Base-by-base conservation (phyloP, 2,329 filamentous ascomycete genomes). In the Xylaria multiplex region DNA sequence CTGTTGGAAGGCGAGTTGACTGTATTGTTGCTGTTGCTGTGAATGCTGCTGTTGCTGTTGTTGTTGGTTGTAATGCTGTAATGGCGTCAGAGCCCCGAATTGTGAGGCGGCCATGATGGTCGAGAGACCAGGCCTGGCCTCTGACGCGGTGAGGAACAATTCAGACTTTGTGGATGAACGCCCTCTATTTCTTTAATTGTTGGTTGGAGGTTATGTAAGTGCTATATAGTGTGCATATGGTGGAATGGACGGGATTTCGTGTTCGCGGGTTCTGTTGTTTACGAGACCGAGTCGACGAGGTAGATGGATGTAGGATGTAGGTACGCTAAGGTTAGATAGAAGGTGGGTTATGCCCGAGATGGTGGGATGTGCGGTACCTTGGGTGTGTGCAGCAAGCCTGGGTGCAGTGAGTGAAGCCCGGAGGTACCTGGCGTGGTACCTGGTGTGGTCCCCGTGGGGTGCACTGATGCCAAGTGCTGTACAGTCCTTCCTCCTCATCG, bases 41-140 rank as follows among this genome's bases (percentile, higher is more conserved):
- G 27, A 27, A 27, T 27, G 27, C 27, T 53, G 50, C 9, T 37
- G 59, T 7, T 46, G 58, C 11, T 52, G 62, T 2, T 59, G 56
- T 8, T 54, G 66, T 9, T 55, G 71, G 40, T 71, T 73, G 49
- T 68, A 70, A 54, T 72, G 69, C 50, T 72, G 69, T 42, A 73
- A 58, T 6, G 69, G 69, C 55, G 46, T 67, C 40, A 74, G 52
- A 13, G 63, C 57, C n/a, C 64, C 68, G 60, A 72, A 73, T 42
- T 70, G 72, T 7, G 69, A 66, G 55, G 69, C 60, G 53, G 71
- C 67, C 73, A 74, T 74, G 14, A 9, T 69, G 43, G 61, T 58
- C 54, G 45, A 55, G 40, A 48, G 60, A 56, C 62, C 62, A 40
- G 61, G 58, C 60, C 54, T 45, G 16, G 45, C 60, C 61, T 58